Evolutionary conservation across 306 rosid species (phyloP).

Genomic region (Cucumis melo): DNA sequence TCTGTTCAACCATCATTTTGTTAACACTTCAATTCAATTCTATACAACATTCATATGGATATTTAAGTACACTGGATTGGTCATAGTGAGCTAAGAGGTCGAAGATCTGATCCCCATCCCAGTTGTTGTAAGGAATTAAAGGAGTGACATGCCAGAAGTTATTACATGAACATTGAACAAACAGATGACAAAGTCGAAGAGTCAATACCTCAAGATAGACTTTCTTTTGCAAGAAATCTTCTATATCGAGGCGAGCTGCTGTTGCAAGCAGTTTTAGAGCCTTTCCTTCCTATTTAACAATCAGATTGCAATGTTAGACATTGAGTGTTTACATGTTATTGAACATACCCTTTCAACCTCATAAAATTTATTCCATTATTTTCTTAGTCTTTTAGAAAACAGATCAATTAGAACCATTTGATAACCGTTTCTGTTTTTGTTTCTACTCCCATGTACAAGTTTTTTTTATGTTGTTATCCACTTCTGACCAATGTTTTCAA

Average conservation of each 20-base stretch:
- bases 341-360: not conserved
- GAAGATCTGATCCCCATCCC: too few relatives aligned
- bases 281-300: constrained; percentile 61
- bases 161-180: not conserved
- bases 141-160: not conserved
- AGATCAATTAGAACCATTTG: not conserved
- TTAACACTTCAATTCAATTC: not conserved
- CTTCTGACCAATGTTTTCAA: not conserved
- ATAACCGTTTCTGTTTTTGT: not conserved
- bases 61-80: not conserved
- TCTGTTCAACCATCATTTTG: constrained; percentile 35
- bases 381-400: not conserved
- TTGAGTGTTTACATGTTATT: not conserved
- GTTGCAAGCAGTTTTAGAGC: constrained; percentile 90
- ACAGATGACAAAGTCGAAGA: not conserved
- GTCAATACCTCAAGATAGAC: constrained; percentile 70
- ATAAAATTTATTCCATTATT: not conserved
- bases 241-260: constrained; percentile 84
- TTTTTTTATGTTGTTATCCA: not conserved
- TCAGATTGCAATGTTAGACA: not conserved
- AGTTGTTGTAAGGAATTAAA: too few relatives aligned
- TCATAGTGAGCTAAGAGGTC: too few relatives aligned
- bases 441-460: not conserved
- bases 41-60: not conserved
- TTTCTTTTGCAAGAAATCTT: constrained; percentile 83